Conservation (phyloP, 345 rosid genomes). For the Acer yangbiense region DNA sequence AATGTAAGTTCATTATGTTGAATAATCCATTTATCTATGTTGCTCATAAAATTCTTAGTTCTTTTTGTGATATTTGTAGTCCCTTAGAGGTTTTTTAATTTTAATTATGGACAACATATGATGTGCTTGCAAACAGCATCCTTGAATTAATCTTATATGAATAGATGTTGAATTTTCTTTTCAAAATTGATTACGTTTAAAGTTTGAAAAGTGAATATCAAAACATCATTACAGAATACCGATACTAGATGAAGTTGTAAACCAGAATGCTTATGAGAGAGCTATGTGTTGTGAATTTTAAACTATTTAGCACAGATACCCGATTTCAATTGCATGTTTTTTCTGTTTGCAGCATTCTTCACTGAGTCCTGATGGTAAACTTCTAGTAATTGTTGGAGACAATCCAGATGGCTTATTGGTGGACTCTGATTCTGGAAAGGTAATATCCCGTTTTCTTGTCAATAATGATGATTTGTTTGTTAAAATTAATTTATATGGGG, state of each 20-base stretch:
- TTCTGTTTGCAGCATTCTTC: conserved; percentile 62
- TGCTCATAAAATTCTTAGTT: neutral
- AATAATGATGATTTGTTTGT: neutral
- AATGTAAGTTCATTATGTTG: conserved; percentile 47
- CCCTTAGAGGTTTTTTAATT: neutral
- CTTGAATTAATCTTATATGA: neutral
- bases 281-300: neutral
- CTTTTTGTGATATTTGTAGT: neutral
- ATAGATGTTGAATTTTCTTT: neutral
- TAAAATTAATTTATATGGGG: neutral
- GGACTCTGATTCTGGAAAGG: conserved; percentile 68
- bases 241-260: neutral
- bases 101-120: neutral
- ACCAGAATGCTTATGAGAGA: neutral
- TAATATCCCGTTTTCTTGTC: conserved; percentile 17
- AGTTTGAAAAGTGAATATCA: neutral
- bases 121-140: neutral
- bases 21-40: neutral
- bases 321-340: neutral
- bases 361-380: conserved; percentile 72
- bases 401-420: conserved; percentile 66
- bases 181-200: neutral
- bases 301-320: neutral
- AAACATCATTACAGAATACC: neutral
- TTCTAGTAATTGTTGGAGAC: conserved; percentile 71